Evolutionary conservation across 2,329 filamentous ascomycete genomes (phyloP).

Genomic region (Aspergillus ochraceoroseus): DNA sequence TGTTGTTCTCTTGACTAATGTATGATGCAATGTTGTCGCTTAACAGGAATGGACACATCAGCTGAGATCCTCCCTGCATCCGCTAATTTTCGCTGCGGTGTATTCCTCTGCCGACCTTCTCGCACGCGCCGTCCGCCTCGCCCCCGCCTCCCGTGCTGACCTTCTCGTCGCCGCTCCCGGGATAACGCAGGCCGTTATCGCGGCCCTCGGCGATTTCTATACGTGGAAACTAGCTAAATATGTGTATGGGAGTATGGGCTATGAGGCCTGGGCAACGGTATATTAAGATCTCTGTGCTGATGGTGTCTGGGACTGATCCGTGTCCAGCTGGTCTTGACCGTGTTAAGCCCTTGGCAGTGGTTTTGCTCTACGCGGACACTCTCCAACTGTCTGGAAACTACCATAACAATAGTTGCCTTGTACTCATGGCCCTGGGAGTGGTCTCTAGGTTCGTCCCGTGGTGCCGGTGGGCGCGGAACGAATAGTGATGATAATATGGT

Average conservation of each 20-base stretch:
- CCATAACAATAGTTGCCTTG: constrained; percentile 72
- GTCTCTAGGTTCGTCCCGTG: constrained; percentile 41
- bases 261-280: constrained; percentile 66
- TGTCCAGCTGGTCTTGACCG: constrained; percentile 61
- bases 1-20: constrained; percentile 6
- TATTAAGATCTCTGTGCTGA: constrained; percentile 6
- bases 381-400: constrained; percentile 91
- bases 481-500: too few relatives aligned
- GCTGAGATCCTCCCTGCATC: constrained; percentile 85
- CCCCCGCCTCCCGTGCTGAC: constrained; percentile 56
- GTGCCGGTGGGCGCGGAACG: too few relatives aligned
- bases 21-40: constrained; percentile 4
- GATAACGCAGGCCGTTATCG: constrained; percentile 68
- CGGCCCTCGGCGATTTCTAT: constrained; percentile 75
- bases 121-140: constrained; percentile 52
- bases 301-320: constrained; percentile 17
- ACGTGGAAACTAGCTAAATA: constrained; percentile 76
- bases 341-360: constrained; percentile 89
- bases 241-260: constrained; percentile 62
- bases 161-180: constrained; percentile 69
- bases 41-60: constrained; percentile 84
- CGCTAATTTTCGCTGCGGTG: constrained; percentile 71
- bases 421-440: constrained; percentile 83
- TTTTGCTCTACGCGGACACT: constrained; percentile 90
- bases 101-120: constrained; percentile 62